These are phyloP conservation scores for Micromonas pusilla DNA, from an alignment of 139 green algal species.

Conservation along the genomic window DNA sequence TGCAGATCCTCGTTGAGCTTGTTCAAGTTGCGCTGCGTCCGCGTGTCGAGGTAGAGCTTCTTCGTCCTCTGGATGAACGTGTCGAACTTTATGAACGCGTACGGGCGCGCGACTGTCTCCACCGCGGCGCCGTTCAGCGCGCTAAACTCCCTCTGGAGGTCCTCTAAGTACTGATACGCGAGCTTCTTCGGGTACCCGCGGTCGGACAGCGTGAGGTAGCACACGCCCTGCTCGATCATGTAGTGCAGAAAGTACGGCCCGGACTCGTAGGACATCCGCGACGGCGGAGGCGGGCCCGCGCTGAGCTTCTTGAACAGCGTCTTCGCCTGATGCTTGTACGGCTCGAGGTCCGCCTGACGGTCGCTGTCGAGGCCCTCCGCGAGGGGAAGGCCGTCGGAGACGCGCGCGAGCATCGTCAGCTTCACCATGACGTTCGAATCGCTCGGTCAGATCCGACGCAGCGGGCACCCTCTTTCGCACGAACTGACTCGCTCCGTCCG, in stretches of 20 bases:
- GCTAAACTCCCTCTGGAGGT: slow-evolving; percentile 88
- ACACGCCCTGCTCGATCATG: slow-evolving; percentile 75
- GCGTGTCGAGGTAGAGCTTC: slow-evolving; percentile 93
- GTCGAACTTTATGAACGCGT: slow-evolving; percentile 99
- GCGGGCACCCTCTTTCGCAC: no score
- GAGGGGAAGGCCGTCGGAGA: slow-evolving; percentile 84
- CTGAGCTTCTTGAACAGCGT: slow-evolving; percentile 61
- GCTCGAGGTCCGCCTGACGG: slow-evolving; percentile 69
- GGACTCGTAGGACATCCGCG: slow-evolving; percentile 69
- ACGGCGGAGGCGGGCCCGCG: slow-evolving; percentile 35
- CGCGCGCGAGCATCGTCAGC: slow-evolving; percentile 85
- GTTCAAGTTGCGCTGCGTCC: slow-evolving; percentile 93
- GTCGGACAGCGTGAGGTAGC: slow-evolving; percentile 87
- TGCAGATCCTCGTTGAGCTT: slow-evolving; percentile 60
- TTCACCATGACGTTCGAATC: slow-evolving; percentile 95
- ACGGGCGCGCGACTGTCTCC: slow-evolving; percentile 81
- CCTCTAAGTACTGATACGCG: slow-evolving; percentile 96
- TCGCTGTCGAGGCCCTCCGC: slow-evolving; percentile 92
- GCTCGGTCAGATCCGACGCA: no score
- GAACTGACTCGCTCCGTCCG: no score
- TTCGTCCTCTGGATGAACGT: slow-evolving; percentile 99
- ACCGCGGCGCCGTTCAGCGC: slow-evolving; percentile 78
- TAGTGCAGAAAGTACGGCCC: slow-evolving; percentile 54
- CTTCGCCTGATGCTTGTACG: slow-evolving; percentile 94
- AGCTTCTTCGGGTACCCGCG: slow-evolving; percentile 93